Conservation (phyloP, 1,284 basidiomycete species). For the Cryptococcus sp. region DNA sequence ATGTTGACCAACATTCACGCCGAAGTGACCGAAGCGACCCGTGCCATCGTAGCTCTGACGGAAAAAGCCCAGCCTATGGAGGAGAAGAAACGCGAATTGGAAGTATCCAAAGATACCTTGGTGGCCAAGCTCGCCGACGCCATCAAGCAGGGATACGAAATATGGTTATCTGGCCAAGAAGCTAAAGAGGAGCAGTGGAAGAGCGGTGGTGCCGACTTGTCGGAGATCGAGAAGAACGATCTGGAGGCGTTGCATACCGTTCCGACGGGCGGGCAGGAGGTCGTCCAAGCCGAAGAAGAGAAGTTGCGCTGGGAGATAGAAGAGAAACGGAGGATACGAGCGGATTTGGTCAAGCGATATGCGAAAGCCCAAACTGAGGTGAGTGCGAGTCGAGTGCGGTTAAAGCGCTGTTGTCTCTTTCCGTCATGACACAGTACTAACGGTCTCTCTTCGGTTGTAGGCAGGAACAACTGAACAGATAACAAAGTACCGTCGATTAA, state of each 20-base stretch:
- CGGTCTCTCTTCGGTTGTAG: conserved; percentile 12
- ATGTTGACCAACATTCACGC: conserved; percentile 83
- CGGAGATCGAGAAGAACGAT: conserved; percentile 46
- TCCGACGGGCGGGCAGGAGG: conserved; percentile 49
- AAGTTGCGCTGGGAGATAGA: conserved; percentile 68
- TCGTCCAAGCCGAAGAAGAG: conserved; percentile 58
- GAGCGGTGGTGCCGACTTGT: conserved; percentile 20
- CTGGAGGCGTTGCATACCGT: conserved; percentile 50
- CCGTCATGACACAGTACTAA: background rate
- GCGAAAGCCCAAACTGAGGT: conserved; percentile 81
- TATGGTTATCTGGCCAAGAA: conserved; percentile 86
- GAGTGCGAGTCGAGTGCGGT: conserved; percentile 14
- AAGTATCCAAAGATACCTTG: conserved; percentile 68
- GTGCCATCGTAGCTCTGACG: conserved; percentile 68
- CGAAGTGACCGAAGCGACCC: conserved; percentile 86
- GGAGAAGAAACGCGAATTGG: conserved; percentile 64
- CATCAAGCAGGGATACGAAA: conserved; percentile 84
- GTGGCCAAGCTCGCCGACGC: conserved; percentile 73
- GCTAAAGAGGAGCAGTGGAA: conserved; percentile 62
- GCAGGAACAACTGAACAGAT: conserved; percentile 80
- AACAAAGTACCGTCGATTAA: conserved; percentile 79
- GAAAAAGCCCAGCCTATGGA: conserved; percentile 68
- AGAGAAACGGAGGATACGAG: conserved; percentile 67
- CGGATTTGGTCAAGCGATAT: conserved; percentile 69
- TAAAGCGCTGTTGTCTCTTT: conserved; percentile 5